Base-by-base conservation (phyloP, 169 alveolate species). In the Plasmodium gonderi region DNA sequence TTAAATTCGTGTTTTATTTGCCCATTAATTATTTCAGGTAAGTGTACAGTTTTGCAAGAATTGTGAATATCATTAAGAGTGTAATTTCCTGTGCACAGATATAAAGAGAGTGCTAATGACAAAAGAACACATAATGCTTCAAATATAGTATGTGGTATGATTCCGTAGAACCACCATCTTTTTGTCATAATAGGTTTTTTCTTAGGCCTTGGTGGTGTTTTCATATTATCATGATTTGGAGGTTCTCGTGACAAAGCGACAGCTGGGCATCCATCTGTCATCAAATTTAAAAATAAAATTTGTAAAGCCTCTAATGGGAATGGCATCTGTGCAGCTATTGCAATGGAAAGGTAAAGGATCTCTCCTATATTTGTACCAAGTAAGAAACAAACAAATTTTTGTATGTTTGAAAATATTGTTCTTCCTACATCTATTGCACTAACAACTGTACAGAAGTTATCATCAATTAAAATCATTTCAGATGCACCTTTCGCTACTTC, bases 401-500 rank as follows among this genome's bases (percentile, higher is more conserved):
- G 99, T 42, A 98, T 97, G 95, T 98, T 98, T 29, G 98, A 97
- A 95, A 97, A 98, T 67, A 98, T 98, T 72, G 98, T 98, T 79
- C 99, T 96, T 36, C 99, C 99, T 96, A 98, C 99, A 94, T 99
- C 99, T 44, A 99, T 99, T 11, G 99, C 99, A 17, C 98, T 97
- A 29, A 99, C 99, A 47, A 99, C 99, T 0, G 99, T 98, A 80
- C 99, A 97, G 96, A 99, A 99, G 97, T 99, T 98, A 95, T 99
- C 99, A 93, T 99, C 99, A 14, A 99, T 99, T 42, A 99, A 95
- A 72, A 99, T 98, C 99, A 99, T 99, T 95, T 99, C 99, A 3
- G 99, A 96, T 0, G 99, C 99, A 91, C 98, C 99, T 95, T 99
- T 99, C 7, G 99, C 99, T 11, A 99, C 99, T 96, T 99, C 99